Conservation (phyloP, 2,329 filamentous ascomycete genomes). For the Colletotrichum sp. region DNA sequence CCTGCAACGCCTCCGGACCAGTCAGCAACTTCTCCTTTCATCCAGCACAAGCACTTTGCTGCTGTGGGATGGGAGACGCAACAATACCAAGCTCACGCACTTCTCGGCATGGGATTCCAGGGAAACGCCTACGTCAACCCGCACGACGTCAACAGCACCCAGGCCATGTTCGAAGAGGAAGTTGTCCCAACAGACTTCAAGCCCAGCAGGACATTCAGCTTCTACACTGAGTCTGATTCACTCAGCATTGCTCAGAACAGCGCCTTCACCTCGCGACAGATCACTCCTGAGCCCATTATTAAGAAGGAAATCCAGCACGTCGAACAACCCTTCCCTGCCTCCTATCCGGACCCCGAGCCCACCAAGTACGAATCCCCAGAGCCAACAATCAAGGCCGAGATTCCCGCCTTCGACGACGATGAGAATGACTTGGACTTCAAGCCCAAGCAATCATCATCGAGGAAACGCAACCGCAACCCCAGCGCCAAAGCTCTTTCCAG, state of each 20-base stretch:
- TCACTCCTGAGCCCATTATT: not conserved
- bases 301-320: slow-evolving; percentile 4
- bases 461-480: slow-evolving; percentile 15
- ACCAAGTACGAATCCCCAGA: slow-evolving; percentile 25
- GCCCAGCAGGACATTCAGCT: not conserved
- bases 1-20: slow-evolving; percentile 43
- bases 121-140: slow-evolving; percentile 14
- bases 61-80: not conserved
- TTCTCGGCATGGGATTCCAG: slow-evolving; percentile 1
- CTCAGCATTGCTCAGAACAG: not conserved
- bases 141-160: slow-evolving; percentile 17
- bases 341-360: slow-evolving; percentile 10
- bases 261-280: not conserved
- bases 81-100: not conserved
- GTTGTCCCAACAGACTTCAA: not conserved
- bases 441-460: not conserved
- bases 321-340: not conserved
- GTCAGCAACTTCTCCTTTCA: slow-evolving; percentile 33
- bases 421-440: slow-evolving; percentile 14
- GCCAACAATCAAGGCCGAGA: not conserved
- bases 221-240: slow-evolving; percentile 5
- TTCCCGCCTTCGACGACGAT: not conserved
- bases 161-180: slow-evolving; percentile 10
- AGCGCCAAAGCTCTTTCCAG: not conserved
- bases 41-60: slow-evolving; percentile 18